Base-by-base conservation (phyloP, 2,329 filamentous ascomycete species). In the Elsinoe perseae region DNA sequence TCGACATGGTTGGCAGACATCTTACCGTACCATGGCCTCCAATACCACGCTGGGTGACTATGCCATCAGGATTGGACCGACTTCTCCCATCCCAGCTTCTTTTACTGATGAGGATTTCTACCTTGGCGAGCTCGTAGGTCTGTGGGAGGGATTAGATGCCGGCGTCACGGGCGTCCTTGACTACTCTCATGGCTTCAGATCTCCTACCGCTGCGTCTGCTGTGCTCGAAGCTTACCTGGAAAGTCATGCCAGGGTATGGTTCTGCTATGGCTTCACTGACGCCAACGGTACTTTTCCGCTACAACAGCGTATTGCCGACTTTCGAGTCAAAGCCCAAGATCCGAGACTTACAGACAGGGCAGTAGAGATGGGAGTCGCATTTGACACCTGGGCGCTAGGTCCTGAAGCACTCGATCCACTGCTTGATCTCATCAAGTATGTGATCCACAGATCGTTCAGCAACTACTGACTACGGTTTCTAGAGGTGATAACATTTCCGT, bases 141-240 rank as follows among this genome's bases (percentile, higher is more conserved):
- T 79, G 1, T 71, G 77, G 1, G 79, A 81, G 58, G 70, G 73
- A 0, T 62, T 80, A n/a, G 75, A 79, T 27, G 76, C 74, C 0
- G 78, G 79, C 3, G 77, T 79, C 8, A 81, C 78, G 0, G 77
- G 76, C 0, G 70, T 72, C 0, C 68, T 81, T 0, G 79, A 81
- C 56, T 77, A 81, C 50, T 78, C 78, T 1, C 76, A 78, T 32
- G 70, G 77, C 25, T 78, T 20, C 56, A 61, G 40, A 58, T 30
- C 25, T 8, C 14, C 56, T n/a, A 27, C 50, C 18, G 42, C 58
- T 1, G 60, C 53, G 52, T 60, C 43, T 9, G 44, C 6, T 44
- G 52, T 46, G 56, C 58, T 21, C 56, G 25, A 32, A 4, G 44
- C 44, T 1, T 50, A 30, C 14, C 25, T 62, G 7, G 59, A 57